Evolutionary conservation across 805 yeast species (phyloP), one percentile per base, ranked within the genome.

Genomic region (Torulaspora delbrueckii): DNA sequence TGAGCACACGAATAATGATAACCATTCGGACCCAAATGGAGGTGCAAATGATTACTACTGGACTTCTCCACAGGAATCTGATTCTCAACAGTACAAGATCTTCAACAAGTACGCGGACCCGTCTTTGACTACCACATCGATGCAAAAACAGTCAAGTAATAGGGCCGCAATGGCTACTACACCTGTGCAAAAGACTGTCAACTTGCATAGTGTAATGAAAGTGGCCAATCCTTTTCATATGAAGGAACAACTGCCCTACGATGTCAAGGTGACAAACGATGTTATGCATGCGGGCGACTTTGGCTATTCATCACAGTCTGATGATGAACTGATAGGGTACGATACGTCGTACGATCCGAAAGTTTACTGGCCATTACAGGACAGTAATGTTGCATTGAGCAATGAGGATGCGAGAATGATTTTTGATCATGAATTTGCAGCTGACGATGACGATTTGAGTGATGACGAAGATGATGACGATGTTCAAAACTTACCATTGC

Each of bases 41-140:
- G 12, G 33, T 26, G 18, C 40, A 5, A 16, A 33, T 10, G 46
- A 43, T 22, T 38, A 37, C 23, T 32, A 33, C 19, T 39, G 38
- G 43, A 16, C 13, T 23, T 30, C 37, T 35, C 23, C 37, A 12
- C 37, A 5, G 43, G 26, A 14, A 30, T 4, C 37, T 24, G 43
- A 24, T 14, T 26, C 39, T 12, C 40, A 42, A 13, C 31, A 37
- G n/a, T 36, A 42, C 37, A 37, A 45, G 27, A 47, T 52, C 24
- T 63, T 63, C 52, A 63, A 55, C 49, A 57, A 60, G 45, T 64
- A 62, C 47, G 66, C 66, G 22, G 67, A 64, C 52, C 68, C 68
- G 10, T 52, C 62, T 9, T 45, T 64, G 37, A 64, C 68, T 1
- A 64, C 68, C 3, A 56, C 59, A 13, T 57, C 63, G n/a, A 37